These are phyloP conservation scores for Chalaropsis thielavioides DNA, from an alignment of 2,329 filamentous ascomycete genomes.

Conservation along the genomic window DNA sequence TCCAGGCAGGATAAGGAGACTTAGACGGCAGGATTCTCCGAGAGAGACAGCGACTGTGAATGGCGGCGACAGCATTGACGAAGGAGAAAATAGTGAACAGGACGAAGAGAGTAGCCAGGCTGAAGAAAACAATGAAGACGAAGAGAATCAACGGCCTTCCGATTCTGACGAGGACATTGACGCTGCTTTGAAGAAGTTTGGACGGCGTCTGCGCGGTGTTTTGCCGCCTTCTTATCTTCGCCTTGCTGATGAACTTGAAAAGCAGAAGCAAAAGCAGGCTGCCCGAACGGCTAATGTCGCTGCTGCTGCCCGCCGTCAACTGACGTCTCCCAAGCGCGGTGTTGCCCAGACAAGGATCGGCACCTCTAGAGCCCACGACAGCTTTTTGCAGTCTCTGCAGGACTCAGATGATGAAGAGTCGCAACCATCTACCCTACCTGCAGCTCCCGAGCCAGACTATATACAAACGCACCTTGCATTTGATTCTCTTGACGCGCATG, in stretches of 20 bases:
- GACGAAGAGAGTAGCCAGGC: slow-evolving; percentile 18
- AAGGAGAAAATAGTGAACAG: not conserved
- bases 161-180: slow-evolving; percentile 22
- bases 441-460: not conserved
- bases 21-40: slow-evolving; percentile 17
- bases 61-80: slow-evolving; percentile 9
- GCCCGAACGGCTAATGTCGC: not conserved
- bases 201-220: slow-evolving; percentile 42
- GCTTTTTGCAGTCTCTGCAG: slow-evolving; percentile 10
- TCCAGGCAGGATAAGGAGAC: not conserved
- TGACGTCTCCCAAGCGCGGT: slow-evolving; percentile 10
- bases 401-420: slow-evolving; percentile 21
- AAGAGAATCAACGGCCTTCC: slow-evolving; percentile 14
- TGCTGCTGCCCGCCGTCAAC: not conserved
- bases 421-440: slow-evolving; percentile 14
- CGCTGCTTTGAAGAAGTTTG: slow-evolving; percentile 18
- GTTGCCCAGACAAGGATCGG: slow-evolving; percentile 13
- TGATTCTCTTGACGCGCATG: slow-evolving; percentile 3
- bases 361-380: not conserved
- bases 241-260: slow-evolving; percentile 35
- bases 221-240: slow-evolving; percentile 54
- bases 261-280: slow-evolving; percentile 17
- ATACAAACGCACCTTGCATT: slow-evolving; percentile 11
- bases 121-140: slow-evolving; percentile 28
- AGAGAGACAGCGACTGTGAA: slow-evolving; percentile 22